Evolutionary conservation across 148 eudicot species (phyloP), one percentile per base, ranked within the genome.

Genomic region (Amaranthus palmeri): DNA sequence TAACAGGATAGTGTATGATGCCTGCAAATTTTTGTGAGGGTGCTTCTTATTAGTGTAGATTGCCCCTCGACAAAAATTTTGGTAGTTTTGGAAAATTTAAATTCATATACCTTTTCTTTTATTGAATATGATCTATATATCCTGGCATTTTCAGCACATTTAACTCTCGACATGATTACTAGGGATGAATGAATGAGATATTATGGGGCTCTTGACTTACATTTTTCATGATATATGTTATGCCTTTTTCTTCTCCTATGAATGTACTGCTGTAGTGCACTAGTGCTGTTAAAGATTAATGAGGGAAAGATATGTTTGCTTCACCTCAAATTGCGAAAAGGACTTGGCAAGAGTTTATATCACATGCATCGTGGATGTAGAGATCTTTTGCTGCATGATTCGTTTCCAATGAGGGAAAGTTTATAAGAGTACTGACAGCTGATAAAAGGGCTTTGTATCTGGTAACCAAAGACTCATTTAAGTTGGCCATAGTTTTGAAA

Each of bases 121-220:
- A 62, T 45, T 69, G 51, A 49, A 69, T 53, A 14, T 54, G 74
- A 70, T 76, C 70, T 50, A 67, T 63, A 67, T 63, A 18, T 53
- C 77, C 53, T 67, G 71, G 60, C 44, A 46, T 69, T 52, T 52
- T 1, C 10, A 57, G 68, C 70, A 25, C 63, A 70, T 77, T 65
- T 70, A 70, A 55, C 74, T 57, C 46, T 57, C 47, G 70, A 58
- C 52, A 13, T 62, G 43, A 58, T 70, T 47, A 53, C 44, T 65
- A 41, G 66, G 60, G 67, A 41, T 77, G 68, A 54, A 70, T 77
- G 50, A 77, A 65, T 71, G 71, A 55, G 17, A 46, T 52, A 54
- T 65, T 74, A 71, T 13, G 44, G 66, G 58, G 36, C 45, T 55
- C 5, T 46, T 63, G 40, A 12, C 7, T 54, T 57, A 10, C 45